phyloP scores from a whole-genome alignment of 2,329 filamentous ascomycete species.

The Nemania sp. region DNA sequence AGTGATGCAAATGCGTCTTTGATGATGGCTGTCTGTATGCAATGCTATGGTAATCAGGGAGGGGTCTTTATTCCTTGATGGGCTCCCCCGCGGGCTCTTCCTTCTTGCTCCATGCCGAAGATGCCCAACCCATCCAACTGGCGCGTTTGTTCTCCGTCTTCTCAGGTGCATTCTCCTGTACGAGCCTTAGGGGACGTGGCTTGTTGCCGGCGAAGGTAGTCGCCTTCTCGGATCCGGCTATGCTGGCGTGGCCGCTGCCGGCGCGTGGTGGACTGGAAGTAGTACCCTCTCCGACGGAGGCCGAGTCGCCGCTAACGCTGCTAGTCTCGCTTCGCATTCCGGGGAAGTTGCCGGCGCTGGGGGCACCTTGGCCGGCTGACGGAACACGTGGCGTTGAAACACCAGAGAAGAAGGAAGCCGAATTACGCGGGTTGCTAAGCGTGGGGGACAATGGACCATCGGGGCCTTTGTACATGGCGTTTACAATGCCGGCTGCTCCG shows the following conservation, averaged over 20 bases:
- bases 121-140: slow-evolving; percentile 67
- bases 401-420: slow-evolving; percentile 64
- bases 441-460: slow-evolving; percentile 65
- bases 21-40: not conserved
- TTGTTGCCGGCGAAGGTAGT: slow-evolving; percentile 70
- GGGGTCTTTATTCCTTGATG: slow-evolving; percentile 30
- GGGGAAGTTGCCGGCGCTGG: slow-evolving; percentile 68
- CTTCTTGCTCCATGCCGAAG: slow-evolving; percentile 49
- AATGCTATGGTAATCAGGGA: slow-evolving; percentile 4
- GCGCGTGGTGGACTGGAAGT: slow-evolving; percentile 57
- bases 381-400: slow-evolving; percentile 36
- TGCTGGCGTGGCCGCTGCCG: slow-evolving; percentile 40
- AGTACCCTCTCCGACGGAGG: slow-evolving; percentile 52
- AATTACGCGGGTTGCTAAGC: slow-evolving; percentile 60
- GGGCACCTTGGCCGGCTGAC: slow-evolving; percentile 52
- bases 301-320: slow-evolving; percentile 69
- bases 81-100: slow-evolving; percentile 43
- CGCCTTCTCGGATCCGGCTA: slow-evolving; percentile 49
- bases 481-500: slow-evolving; percentile 71
- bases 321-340: slow-evolving; percentile 69
- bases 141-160: slow-evolving; percentile 60
- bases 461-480: slow-evolving; percentile 85
- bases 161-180: slow-evolving; percentile 71
- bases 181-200: slow-evolving; percentile 81
- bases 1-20: slow-evolving; percentile 10